phyloP scores from a whole-genome alignment of 768 basidiomycete genomes.

The Naganishia randhawae region DNA sequence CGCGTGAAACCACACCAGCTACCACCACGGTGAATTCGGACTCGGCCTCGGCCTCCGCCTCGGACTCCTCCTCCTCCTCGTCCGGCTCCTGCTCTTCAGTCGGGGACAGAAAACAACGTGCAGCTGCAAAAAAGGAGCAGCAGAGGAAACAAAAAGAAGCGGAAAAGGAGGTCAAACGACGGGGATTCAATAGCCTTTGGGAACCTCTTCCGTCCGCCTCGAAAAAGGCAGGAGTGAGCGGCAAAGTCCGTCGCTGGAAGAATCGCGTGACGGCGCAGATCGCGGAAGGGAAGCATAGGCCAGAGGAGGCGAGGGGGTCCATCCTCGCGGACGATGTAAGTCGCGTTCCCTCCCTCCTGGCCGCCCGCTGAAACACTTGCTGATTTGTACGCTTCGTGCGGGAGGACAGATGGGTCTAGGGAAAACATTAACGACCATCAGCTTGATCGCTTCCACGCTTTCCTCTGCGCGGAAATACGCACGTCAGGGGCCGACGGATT shows the following conservation, averaged over 20 bases:
- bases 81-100: background rate
- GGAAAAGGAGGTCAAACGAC: slow-evolving; percentile 26
- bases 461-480: slow-evolving; percentile 66
- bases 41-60: background rate
- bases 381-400: background rate
- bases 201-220: slow-evolving; percentile 49
- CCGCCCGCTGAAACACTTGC: too few relatives aligned
- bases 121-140: slow-evolving; percentile 25
- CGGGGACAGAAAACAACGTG: background rate
- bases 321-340: slow-evolving; percentile 96
- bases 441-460: slow-evolving; percentile 83
- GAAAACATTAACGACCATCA: slow-evolving; percentile 93
- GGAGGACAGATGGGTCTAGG: slow-evolving; percentile 87
- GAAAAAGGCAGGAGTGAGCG: slow-evolving; percentile 31
- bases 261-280: slow-evolving; percentile 80
- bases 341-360: slow-evolving; percentile 24
- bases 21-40: background rate
- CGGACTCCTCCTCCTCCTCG: background rate
- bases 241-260: slow-evolving; percentile 59
- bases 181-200: slow-evolving; percentile 52
- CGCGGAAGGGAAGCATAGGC: slow-evolving; percentile 49
- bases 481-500: slow-evolving; percentile 19
- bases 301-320: slow-evolving; percentile 65
- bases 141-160: slow-evolving; percentile 47
- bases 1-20: background rate